These are phyloP conservation scores for Enterocytospora artemiae DNA, from an alignment of 371 early-diverging fungal species.

Conservation along the genomic window DNA sequence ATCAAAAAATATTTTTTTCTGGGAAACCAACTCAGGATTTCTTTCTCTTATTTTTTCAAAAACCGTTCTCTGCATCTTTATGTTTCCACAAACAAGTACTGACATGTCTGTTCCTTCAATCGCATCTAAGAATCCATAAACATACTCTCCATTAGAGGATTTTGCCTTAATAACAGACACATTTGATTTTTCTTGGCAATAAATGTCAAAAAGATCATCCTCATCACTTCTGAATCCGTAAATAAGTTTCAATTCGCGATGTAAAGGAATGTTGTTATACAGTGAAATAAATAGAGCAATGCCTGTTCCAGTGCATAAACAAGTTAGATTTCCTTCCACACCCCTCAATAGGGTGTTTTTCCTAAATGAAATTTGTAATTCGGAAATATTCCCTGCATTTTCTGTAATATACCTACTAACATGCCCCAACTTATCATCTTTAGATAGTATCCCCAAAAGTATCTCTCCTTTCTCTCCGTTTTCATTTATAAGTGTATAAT, in stretches of 20 bases:
- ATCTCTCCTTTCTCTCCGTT: slow-evolving; percentile 33
- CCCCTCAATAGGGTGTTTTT: slow-evolving; percentile 8
- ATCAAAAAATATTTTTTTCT: slow-evolving; percentile 39
- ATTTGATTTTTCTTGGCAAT: background rate
- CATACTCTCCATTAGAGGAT: slow-evolving; percentile 19
- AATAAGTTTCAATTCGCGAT: slow-evolving; percentile 36
- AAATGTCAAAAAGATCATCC: slow-evolving; percentile 43
- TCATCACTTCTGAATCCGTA: slow-evolving; percentile 54
- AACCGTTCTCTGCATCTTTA: slow-evolving; percentile 37
- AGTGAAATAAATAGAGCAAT: slow-evolving; percentile 56
- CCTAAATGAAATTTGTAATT: slow-evolving; percentile 5
- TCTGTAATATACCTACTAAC: slow-evolving; percentile 35
- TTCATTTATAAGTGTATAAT: slow-evolving; percentile 51
- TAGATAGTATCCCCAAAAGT: slow-evolving; percentile 38
- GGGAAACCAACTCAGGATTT: slow-evolving; percentile 10
- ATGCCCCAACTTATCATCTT: slow-evolving; percentile 34
- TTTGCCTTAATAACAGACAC: slow-evolving; percentile 21
- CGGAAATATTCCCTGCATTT: background rate
- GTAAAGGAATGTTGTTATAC: slow-evolving; percentile 26
- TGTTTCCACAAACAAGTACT: slow-evolving; percentile 40
- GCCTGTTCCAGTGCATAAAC: slow-evolving; percentile 56
- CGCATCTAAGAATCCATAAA: slow-evolving; percentile 30
- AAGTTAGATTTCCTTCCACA: slow-evolving; percentile 16
- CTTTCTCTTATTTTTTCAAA: slow-evolving; percentile 20
- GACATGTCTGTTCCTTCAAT: slow-evolving; percentile 16